These are phyloP conservation scores for Mucor irregularis DNA, from an alignment of 371 early-diverging fungal species.

Conservation along the genomic window DNA sequence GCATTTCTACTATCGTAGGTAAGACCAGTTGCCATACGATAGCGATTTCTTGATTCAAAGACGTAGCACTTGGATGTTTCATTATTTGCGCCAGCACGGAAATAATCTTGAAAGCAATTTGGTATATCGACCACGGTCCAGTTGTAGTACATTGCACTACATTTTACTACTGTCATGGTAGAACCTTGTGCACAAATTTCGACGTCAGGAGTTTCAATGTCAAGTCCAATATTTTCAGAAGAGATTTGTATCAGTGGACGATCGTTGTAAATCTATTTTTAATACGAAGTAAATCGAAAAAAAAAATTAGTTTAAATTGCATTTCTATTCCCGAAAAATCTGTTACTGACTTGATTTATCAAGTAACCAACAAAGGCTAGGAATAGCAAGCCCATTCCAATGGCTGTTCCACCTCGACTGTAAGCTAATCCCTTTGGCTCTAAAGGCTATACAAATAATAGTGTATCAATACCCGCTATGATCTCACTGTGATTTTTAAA, in stretches of 20 bases:
- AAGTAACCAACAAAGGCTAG: constrained; percentile 37
- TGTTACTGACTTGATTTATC: constrained; percentile 19
- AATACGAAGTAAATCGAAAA: background rate
- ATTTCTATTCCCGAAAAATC: background rate
- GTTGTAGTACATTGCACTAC: constrained; percentile 26
- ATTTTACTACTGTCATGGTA: constrained; percentile 23
- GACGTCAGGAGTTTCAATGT: constrained; percentile 32
- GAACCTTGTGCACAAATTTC: constrained; percentile 41
- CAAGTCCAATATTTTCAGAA: constrained; percentile 20
- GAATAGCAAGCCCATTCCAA: constrained; percentile 27
- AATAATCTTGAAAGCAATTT: constrained; percentile 13
- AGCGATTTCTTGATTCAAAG: constrained; percentile 25
- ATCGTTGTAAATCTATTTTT: constrained; percentile 30
- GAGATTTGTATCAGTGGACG: constrained; percentile 34
- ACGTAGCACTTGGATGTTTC: constrained; percentile 22
- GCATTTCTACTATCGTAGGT: constrained; percentile 12
- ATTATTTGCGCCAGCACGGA: constrained; percentile 5
- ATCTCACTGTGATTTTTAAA: no score
- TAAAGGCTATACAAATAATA: constrained; percentile 24
- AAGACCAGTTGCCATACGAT: constrained; percentile 23
- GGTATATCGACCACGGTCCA: constrained; percentile 20
- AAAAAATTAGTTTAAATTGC: background rate
- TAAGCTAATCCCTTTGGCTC: constrained; percentile 32
- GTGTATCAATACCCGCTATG: background rate
- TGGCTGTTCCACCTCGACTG: constrained; percentile 27